Base-by-base conservation (phyloP, 768 basidiomycete genomes). In the Serendipita sp. region DNA sequence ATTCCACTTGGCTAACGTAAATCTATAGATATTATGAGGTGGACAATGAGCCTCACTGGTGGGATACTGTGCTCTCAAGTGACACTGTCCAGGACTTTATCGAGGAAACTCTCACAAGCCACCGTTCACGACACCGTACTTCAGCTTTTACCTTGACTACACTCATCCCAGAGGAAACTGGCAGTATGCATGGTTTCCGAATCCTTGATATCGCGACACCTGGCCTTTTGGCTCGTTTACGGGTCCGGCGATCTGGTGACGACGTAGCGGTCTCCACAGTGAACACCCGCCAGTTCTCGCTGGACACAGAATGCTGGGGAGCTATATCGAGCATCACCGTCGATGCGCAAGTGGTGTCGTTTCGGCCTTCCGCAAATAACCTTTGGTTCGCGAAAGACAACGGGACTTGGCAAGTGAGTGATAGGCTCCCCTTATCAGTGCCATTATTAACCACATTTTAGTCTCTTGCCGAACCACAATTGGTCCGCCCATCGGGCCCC, bases 131-230 rank as follows among this genome's bases (percentile, higher is more conserved):
- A 22, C 33, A 44, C 64, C 65, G 58, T 22, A 68, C 66, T 44
- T 62, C 67, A 20, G 68, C 68, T 2, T 92, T 90, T 70, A 89
- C 85, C 1, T 72, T 94, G 62, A 93, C 89, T 0, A 82, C 85
- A 3, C 78, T 83, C 1, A 76, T 78, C 33, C 89, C 91, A 0
- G 68, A 75, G 1, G 88, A 90, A 68, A 80, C 78, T 63, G 88
- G 88, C 0, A 75, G 85, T 1, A 70, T 90, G 62, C 77, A 83
- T 68, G 90, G 90, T 2, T 88, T 82, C 75, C 78, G 74, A 58
- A 81, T 94, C 44, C 74, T 81, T 34, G 75, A 76, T 33, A 70
- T 90, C 44, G 66, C 68, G 1, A 71, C 78, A n/a, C 86, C 87
- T 34, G 91, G 91, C 53, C 76, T 85, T 88, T 88, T 63, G 60